Evolutionary conservation across 495 filamentous ascomycete species (phyloP).

Genomic region (Penicillium nucicola): DNA sequence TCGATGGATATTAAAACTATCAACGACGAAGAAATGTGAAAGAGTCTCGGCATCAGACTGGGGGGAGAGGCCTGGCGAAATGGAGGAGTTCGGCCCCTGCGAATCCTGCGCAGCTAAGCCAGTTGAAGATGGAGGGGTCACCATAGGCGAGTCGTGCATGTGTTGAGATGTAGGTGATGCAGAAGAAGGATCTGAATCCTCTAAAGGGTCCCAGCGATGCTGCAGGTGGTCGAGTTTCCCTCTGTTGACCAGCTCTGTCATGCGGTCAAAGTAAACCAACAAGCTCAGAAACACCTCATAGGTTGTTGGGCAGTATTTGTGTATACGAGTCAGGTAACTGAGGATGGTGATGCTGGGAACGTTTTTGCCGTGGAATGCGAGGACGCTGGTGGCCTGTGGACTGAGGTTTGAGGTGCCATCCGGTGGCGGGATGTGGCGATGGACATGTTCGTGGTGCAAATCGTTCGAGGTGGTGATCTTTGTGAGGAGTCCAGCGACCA

Average conservation of each 20-base stretch:
- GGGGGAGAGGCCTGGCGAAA: constrained; percentile 33
- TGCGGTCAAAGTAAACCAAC: constrained; percentile 96
- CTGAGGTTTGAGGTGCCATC: constrained; percentile 66
- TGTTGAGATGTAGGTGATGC: constrained; percentile 12
- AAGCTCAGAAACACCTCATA: constrained; percentile 97
- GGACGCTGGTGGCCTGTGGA: constrained; percentile 80
- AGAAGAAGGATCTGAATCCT: constrained; percentile 8
- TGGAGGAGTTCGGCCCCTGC: constrained; percentile 28
- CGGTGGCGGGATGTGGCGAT: constrained; percentile 64
- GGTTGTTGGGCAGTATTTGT: constrained; percentile 98
- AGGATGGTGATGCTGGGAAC: constrained; percentile 95
- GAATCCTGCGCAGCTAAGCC: constrained; percentile 32
- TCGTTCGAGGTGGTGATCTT: constrained; percentile 99
- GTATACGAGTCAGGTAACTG: constrained; percentile 93
- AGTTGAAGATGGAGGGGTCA: constrained; percentile 35
- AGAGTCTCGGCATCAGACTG: constrained; percentile 56
- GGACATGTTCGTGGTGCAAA: constrained; percentile 78
- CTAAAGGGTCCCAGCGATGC: constrained; percentile 19
- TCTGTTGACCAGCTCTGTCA: constrained; percentile 95
- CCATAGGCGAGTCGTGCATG: constrained; percentile 28
- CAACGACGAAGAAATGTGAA: constrained; percentile 90
- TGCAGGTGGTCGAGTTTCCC: constrained; percentile 50
- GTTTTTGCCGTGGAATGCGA: constrained; percentile 99
- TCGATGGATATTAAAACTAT: constrained; percentile 98
- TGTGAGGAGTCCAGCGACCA: constrained; percentile 97